Conservation (phyloP, 2,329 filamentous ascomycete species). For the Coniochaeta sp. region DNA sequence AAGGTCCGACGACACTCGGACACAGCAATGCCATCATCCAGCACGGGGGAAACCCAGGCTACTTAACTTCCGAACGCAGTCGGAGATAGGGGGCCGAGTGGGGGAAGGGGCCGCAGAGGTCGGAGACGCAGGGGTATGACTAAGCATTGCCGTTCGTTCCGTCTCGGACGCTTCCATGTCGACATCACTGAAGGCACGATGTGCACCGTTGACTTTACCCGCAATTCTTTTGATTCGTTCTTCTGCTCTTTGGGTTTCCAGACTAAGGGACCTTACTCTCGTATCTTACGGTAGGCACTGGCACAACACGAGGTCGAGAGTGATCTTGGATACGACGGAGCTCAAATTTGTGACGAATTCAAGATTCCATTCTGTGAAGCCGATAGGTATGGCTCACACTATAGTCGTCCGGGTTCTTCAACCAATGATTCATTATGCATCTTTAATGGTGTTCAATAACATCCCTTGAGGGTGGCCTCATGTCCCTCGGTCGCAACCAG, state of each 20-base stretch:
- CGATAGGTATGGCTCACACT: neutral
- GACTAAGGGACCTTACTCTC: no score
- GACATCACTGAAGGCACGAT: no score
- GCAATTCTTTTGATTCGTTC: no score
- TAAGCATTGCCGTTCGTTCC: neutral
- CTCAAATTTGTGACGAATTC: neutral
- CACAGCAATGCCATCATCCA: neutral
- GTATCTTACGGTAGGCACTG: no score
- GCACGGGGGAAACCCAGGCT: neutral
- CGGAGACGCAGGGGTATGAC: neutral
- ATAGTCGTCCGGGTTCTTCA: neutral
- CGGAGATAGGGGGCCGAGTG: neutral
- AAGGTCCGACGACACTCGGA: neutral
- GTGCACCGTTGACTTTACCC: no score
- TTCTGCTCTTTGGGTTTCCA: no score
- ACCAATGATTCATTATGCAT: neutral
- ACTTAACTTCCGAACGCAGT: neutral
- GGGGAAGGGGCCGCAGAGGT: neutral
- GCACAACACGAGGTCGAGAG: no score
- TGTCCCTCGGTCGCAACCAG: conserved; percentile 84
- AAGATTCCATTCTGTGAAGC: neutral
- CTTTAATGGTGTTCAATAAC: conserved; percentile 64
- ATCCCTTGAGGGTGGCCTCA: conserved; percentile 99
- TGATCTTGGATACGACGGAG: neutral
- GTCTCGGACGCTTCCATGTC: neutral